These are phyloP conservation scores for Prillingera fragicola DNA, from an alignment of 1,284 basidiomycete genomes.

Conservation along the genomic window DNA sequence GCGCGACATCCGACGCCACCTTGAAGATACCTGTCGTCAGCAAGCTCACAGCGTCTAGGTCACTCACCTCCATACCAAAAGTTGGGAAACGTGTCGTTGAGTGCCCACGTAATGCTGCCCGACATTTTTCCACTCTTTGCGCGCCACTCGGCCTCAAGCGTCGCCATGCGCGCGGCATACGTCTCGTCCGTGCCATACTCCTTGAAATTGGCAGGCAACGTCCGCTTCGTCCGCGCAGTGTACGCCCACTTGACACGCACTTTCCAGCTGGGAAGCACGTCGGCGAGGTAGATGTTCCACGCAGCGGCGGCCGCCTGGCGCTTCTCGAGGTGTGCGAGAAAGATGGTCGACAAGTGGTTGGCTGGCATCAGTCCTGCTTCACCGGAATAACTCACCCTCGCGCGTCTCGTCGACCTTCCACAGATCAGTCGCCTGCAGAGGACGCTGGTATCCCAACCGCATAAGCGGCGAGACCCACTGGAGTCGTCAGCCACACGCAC, in stretches of 20 bases:
- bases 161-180: slow-evolving; percentile 6
- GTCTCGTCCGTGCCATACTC: slow-evolving; percentile 9
- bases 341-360: slow-evolving; percentile 52
- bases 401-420: slow-evolving; percentile 57
- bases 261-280: slow-evolving; percentile 48
- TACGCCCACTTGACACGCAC: slow-evolving; percentile 53
- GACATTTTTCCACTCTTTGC: slow-evolving; percentile 42
- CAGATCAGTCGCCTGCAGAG: slow-evolving; percentile 66
- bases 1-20: slow-evolving; percentile 49
- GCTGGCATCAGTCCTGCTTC: slow-evolving; percentile 39
- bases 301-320: slow-evolving; percentile 28
- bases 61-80: slow-evolving; percentile 63
- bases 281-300: slow-evolving; percentile 37
- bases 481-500: background rate
- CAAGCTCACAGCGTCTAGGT: slow-evolving; percentile 49
- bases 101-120: slow-evolving; percentile 59
- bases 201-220: slow-evolving; percentile 15
- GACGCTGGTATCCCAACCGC: slow-evolving; percentile 59
- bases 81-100: slow-evolving; percentile 65
- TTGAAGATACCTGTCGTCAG: slow-evolving; percentile 42
- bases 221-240: slow-evolving; percentile 33
- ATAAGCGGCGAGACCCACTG: slow-evolving; percentile 60
- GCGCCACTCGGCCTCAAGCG: slow-evolving; percentile 37
- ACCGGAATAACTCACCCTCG: slow-evolving; percentile 21
- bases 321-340: slow-evolving; percentile 25